These are phyloP conservation scores for Apiotrichum montevideense DNA, from an alignment of 1,284 basidiomycete genomes.

Conservation along the genomic window DNA sequence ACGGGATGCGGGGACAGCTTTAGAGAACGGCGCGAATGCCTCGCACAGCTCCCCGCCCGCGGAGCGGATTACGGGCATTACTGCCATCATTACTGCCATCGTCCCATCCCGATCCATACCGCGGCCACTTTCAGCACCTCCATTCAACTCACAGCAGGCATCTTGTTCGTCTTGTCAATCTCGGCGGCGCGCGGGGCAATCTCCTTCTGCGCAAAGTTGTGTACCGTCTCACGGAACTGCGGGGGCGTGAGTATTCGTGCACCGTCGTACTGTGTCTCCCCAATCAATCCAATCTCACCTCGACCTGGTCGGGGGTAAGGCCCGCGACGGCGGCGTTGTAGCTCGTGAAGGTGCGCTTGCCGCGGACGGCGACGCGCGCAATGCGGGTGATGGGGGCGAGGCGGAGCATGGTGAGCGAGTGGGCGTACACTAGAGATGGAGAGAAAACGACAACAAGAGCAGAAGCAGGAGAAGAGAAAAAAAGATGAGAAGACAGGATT, in stretches of 20 bases:
- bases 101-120: too few relatives aligned
- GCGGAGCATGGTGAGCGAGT: neutral
- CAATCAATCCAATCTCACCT: constrained; percentile 52
- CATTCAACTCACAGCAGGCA: constrained; percentile 57
- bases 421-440: neutral
- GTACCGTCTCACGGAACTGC: constrained; percentile 72
- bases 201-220: constrained; percentile 69
- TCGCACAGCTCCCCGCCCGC: too few relatives aligned
- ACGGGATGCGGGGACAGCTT: too few relatives aligned
- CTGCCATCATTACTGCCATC: too few relatives aligned
- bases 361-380: neutral
- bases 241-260: neutral
- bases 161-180: constrained; percentile 74
- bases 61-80: too few relatives aligned
- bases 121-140: too few relatives aligned
- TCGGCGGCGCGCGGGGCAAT: constrained; percentile 74
- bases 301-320: constrained; percentile 73
- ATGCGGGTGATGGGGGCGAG: neutral
- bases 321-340: constrained; percentile 74
- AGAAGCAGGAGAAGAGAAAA: neutral
- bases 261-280: too few relatives aligned
- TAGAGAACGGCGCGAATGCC: too few relatives aligned
- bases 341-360: constrained; percentile 27
- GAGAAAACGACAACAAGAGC: neutral
- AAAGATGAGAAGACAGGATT: too few relatives aligned